A percentile compares a stretch with the other conserved stretches of the same genome.
Conservation (phyloP, 305 asterid genomes). For the Andrographis paniculata region DNA sequence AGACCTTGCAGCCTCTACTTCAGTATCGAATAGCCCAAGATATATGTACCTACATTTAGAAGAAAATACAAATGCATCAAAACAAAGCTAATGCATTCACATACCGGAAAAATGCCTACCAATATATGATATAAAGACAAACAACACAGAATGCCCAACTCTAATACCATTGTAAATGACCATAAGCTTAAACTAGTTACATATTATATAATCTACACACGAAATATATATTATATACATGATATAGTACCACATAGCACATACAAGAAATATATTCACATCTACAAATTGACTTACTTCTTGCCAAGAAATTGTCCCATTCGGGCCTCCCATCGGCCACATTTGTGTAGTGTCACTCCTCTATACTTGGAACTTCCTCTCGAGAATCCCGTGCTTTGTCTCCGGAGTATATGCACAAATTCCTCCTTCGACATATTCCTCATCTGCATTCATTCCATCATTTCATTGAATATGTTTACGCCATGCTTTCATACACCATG, state of each 20-base stretch:
- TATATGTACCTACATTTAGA: conserved; percentile 76
- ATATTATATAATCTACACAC: too few relatives aligned
- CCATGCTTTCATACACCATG: background rate
- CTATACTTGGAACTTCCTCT: conserved; percentile 81
- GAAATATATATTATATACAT: too few relatives aligned
- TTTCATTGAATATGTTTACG: background rate
- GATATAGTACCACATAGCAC: too few relatives aligned
- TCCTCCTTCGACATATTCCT: conserved; percentile 55
- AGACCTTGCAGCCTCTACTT: conserved; percentile 96
- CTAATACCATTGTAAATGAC: too few relatives aligned
- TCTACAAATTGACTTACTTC: conserved; percentile 59
- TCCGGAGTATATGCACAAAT: conserved; percentile 59
- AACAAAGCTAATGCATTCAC: too few relatives aligned
- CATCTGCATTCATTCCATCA: conserved; percentile 29
- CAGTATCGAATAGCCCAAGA: conserved; percentile 88
- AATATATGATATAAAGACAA: too few relatives aligned
- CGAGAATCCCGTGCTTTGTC: conserved; percentile 82
- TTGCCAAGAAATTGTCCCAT: conserved; percentile 88
- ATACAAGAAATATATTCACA: too few relatives aligned
- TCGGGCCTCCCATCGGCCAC: conserved; percentile 94
- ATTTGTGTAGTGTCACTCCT: conserved; percentile 80
- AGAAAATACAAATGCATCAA: too few relatives aligned
- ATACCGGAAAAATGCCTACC: too few relatives aligned
- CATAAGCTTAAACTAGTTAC: too few relatives aligned
- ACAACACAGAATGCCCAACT: too few relatives aligned